A percentile compares a stretch with the other conserved stretches of the same genome.
Evolutionary conservation across 2,329 filamentous ascomycete genomes (phyloP).

Genomic region (Pseudodiploospora longispora): DNA sequence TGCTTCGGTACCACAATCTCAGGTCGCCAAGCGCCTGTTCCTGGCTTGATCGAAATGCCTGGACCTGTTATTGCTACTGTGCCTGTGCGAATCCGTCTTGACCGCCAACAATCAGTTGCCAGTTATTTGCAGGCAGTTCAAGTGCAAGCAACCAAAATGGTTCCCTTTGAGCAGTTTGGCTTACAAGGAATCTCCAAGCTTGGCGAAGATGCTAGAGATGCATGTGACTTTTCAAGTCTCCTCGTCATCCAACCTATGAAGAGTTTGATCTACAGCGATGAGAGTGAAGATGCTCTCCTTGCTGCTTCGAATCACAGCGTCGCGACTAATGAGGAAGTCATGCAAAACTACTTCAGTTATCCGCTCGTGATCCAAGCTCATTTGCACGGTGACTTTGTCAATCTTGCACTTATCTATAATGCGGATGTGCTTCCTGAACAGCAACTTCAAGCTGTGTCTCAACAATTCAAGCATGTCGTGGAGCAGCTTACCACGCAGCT

Average conservation of each 20-base stretch:
- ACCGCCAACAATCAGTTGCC: not conserved
- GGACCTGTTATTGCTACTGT: not conserved
- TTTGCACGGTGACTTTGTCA: slow-evolving; percentile 1
- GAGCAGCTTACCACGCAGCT: slow-evolving; percentile 1
- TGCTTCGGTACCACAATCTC: not conserved
- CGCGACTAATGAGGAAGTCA: not conserved
- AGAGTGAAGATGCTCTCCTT: not conserved
- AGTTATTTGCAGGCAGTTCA: not conserved
- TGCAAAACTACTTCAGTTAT: not conserved
- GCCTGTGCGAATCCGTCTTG: not conserved
- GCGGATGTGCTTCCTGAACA: not conserved
- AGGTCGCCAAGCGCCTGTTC: not conserved
- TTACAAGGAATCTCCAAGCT: not conserved
- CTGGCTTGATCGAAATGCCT: not conserved
- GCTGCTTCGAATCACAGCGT: not conserved
- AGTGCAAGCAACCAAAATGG: not conserved
- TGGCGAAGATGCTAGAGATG: not conserved
- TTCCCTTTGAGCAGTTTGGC: not conserved
- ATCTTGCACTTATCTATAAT: slow-evolving; percentile 4
- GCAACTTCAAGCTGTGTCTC: slow-evolving; percentile 3
- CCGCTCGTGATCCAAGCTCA: not conserved
- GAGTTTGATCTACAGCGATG: not conserved
- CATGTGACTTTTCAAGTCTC: not conserved
- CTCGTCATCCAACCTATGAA: not conserved
- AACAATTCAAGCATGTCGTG: slow-evolving; percentile 6